A percentile compares a stretch with the other conserved stretches of the same genome.
Evolutionary conservation across 495 filamentous ascomycete species (phyloP).

Genomic region (Penicillium psychrofluorescens): DNA sequence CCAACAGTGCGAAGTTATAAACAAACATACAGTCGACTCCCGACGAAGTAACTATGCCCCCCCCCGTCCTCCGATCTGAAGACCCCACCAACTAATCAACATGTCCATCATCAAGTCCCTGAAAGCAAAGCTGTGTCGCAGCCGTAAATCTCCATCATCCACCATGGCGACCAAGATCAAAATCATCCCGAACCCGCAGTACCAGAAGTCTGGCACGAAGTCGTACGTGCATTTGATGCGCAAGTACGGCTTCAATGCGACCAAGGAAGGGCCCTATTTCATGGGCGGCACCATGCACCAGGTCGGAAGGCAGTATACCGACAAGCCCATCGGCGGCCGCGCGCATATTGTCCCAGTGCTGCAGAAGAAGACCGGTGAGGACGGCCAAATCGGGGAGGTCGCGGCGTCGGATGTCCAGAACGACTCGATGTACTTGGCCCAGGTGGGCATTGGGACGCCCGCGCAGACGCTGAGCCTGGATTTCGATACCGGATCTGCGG

Average conservation of each 20-base stretch:
- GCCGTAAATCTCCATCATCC: conserved; percentile 3
- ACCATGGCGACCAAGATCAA: conserved; percentile 35
- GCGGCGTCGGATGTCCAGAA: conserved; percentile 69
- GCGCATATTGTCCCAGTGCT: conserved; percentile 37
- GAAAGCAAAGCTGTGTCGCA: conserved; percentile 7
- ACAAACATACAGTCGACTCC: no score
- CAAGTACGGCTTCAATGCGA: conserved; percentile 65
- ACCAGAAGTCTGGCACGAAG: conserved; percentile 59
- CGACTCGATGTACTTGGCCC: conserved; percentile 62
- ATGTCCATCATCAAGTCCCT: conserved; percentile 12
- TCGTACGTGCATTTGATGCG: conserved; percentile 64
- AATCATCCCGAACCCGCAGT: conserved; percentile 53
- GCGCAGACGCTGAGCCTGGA: conserved; percentile 59
- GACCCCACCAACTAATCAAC: background rate
- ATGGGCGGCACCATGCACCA: conserved; percentile 37
- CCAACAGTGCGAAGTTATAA: no score
- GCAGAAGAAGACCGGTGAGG: conserved; percentile 39
- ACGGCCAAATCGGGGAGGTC: conserved; percentile 46
- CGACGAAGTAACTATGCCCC: background rate
- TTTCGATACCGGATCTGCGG: conserved; percentile 72
- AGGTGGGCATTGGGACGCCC: conserved; percentile 61
- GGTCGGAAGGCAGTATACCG: conserved; percentile 34
- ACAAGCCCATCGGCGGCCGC: conserved; percentile 38
- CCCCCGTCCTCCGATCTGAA: background rate
- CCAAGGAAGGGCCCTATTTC: conserved; percentile 60